A percentile compares a stretch with the other conserved stretches of the same genome.
Evolutionary conservation across 192 early-diverging fungal species (phyloP).

Genomic region (Backusella westeae): DNA sequence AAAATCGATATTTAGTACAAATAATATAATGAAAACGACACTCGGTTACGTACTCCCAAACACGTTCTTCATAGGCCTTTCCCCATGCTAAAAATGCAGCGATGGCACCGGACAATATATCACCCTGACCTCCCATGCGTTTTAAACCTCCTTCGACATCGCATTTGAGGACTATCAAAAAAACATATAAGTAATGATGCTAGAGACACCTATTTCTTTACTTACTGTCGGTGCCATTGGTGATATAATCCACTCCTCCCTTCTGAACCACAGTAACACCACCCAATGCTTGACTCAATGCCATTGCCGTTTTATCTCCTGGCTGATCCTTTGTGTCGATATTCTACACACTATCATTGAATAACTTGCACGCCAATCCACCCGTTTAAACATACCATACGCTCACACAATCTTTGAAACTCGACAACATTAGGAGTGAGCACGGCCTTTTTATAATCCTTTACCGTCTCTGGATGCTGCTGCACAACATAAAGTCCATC

Average conservation of each 20-base stretch:
- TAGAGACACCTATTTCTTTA: constrained; percentile 30
- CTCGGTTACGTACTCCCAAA: constrained; percentile 51
- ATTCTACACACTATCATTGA: constrained; percentile 6
- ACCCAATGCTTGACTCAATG: constrained; percentile 66
- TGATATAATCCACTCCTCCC: constrained; percentile 71
- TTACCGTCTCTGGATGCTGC: constrained; percentile 64
- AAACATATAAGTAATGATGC: background rate
- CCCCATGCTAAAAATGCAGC: constrained; percentile 91
- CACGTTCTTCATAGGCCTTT: constrained; percentile 51
- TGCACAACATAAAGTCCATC: constrained; percentile 83
- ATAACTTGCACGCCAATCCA: background rate
- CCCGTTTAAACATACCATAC: constrained; percentile 28
- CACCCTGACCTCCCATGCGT: constrained; percentile 95
- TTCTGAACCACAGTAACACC: constrained; percentile 82
- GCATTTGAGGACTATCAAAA: constrained; percentile 55
- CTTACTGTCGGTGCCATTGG: constrained; percentile 53
- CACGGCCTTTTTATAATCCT: constrained; percentile 70
- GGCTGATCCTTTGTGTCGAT: constrained; percentile 27
- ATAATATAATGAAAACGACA: background rate
- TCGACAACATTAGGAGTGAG: constrained; percentile 90
- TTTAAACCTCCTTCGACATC: constrained; percentile 70
- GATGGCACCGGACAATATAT: constrained; percentile 82
- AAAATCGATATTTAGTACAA: background rate
- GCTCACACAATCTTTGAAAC: constrained; percentile 73
- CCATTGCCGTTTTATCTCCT: constrained; percentile 36